Percentiles rank a stretch among this genome's conserved stretches.
These are phyloP conservation scores for Fusarium chaquense DNA, from an alignment of 2,329 filamentous ascomycete genomes.

Conservation along the genomic window DNA sequence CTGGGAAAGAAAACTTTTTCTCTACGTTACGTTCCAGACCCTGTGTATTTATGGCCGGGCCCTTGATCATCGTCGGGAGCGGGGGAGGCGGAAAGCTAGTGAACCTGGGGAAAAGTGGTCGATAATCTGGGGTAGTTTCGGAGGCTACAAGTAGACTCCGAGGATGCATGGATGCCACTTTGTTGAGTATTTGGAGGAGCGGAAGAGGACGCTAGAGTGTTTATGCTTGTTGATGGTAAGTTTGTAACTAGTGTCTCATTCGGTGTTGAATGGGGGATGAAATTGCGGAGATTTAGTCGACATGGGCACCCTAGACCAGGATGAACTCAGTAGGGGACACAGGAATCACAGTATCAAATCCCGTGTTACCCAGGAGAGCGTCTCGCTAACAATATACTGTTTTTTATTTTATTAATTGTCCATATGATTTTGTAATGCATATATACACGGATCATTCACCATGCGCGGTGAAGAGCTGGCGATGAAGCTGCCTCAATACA, in stretches of 20 bases:
- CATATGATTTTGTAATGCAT: neutral
- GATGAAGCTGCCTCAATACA: neutral
- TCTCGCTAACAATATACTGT: neutral
- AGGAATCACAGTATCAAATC: neutral
- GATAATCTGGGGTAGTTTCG: slow-evolving; percentile 18
- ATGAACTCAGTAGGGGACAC: neutral
- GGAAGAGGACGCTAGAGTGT: slow-evolving; percentile 6
- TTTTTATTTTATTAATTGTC: neutral
- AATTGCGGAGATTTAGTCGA: slow-evolving; percentile 18
- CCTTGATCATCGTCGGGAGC: slow-evolving; percentile 32
- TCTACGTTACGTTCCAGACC: slow-evolving; percentile 7
- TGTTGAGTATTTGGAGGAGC: slow-evolving; percentile 1
- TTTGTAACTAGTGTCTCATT: slow-evolving; percentile 13
- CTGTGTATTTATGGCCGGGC: slow-evolving; percentile 35
- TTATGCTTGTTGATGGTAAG: neutral
- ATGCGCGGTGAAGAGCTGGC: neutral
- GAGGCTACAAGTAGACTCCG: slow-evolving; percentile 37
- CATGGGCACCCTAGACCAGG: neutral
- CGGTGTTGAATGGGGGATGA: slow-evolving; percentile 5
- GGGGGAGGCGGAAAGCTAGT: slow-evolving; percentile 22
- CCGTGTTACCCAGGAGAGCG: too few species aligned
- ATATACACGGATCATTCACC: too few species aligned
- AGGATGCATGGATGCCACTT: slow-evolving; percentile 1
- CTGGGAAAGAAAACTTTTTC: slow-evolving; percentile 1
- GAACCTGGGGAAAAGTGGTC: slow-evolving; percentile 17